Conservation (phyloP, 805 yeast genomes). For the Dipodascus albidus region DNA sequence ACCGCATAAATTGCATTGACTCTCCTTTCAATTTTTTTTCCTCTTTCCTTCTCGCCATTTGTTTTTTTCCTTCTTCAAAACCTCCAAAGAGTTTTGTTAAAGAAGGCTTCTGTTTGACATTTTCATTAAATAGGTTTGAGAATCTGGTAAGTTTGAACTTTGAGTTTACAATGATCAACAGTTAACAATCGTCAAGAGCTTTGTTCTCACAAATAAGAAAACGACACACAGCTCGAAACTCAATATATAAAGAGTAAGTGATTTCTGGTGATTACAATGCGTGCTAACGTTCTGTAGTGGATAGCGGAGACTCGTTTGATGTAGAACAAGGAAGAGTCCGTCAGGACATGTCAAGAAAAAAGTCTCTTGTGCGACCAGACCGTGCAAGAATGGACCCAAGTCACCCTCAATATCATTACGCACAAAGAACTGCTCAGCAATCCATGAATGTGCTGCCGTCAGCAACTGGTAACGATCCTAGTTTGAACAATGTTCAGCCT, state of each 20-base stretch:
- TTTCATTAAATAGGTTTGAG: background rate
- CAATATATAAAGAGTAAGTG: background rate
- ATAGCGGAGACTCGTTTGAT: background rate
- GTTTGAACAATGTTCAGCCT: constrained; percentile 11
- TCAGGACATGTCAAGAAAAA: constrained; percentile 26
- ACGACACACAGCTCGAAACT: too few relatives aligned
- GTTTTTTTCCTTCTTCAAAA: too few relatives aligned
- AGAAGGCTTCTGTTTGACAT: background rate
- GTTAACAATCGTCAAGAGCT: background rate
- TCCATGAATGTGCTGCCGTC: constrained; percentile 56
- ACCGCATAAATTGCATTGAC: background rate
- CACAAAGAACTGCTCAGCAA: constrained; percentile 53
- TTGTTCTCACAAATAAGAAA: too few relatives aligned
- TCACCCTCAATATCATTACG: constrained; percentile 69
- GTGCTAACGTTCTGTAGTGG: background rate
- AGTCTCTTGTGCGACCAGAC: constrained; percentile 77
- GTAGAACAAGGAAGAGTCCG: background rate
- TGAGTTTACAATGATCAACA: background rate
- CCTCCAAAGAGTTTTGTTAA: too few relatives aligned
- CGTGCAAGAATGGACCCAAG: constrained; percentile 54
- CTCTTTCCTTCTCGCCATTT: background rate
- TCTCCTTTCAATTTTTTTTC: background rate
- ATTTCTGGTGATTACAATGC: background rate
- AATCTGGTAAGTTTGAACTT: background rate
- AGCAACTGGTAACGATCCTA: constrained; percentile 58